Evolutionary conservation across 371 early-diverging fungal genomes (phyloP), one percentile per base, ranked within the genome.

Genomic region (Mucor velutinosus): DNA sequence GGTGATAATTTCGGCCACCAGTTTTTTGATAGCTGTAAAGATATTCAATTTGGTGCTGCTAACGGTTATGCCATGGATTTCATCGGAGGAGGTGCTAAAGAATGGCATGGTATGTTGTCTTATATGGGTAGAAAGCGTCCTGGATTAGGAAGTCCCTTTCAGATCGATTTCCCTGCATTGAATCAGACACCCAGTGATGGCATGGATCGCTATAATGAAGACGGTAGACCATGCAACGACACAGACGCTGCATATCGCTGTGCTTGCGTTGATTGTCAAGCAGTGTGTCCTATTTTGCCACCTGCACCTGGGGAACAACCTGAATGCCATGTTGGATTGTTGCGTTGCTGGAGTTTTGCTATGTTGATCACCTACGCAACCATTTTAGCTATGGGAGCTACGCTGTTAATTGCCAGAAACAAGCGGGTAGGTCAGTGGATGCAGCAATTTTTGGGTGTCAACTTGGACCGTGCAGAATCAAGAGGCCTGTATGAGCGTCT

Each of bases 11-110:
- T 88, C 69, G 90, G 89, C 1, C 64, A 72, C 1, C 88, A 86
- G 35, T 89, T 93, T 59, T 93, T 75, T 61, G 87, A 90, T 68
- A 89, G 89, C 27, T 93, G 93, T 79, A 89, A 90, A 67, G 90
- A 92, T 43, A 86, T 93, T 72, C 90, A 91, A 71, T 90, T 92
- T 77, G 85, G 86, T 0, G 75, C 89, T 0, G 84, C 82, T 27
- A 92, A 92, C 71, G 86, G 85, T 1, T 90, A 81, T 64, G 92
- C 86, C 17, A 90, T 93, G 90, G 90, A 91, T 32, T 80, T 93
- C 23, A 89, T 91, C 60, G 93, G 90, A 10, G 92, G 91, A 45
- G 92, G 92, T 0, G 92, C 93, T 7, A 84, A 81, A 56, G 83
- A 88, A 61, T 89, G 88, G 81, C 79, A 80, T n/a, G 87, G 81